Base-by-base conservation (phyloP, 202 grass and related monocot genomes). In the Saccharum hybrid region DNA sequence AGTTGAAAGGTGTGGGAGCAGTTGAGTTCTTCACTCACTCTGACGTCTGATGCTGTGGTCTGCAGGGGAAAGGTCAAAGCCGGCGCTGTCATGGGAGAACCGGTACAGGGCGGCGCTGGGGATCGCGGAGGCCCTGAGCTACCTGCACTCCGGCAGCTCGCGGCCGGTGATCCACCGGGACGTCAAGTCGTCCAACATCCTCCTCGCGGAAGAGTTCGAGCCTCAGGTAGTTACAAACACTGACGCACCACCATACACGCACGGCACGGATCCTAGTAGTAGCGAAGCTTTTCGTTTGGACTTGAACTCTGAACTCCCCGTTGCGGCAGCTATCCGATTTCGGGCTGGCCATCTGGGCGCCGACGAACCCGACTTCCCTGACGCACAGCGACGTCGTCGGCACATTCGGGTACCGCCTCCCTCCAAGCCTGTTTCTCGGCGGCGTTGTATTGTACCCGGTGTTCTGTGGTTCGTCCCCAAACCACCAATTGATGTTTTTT, bases 181-280 rank as follows among this genome's bases (percentile, higher is more conserved):
- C 70, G 83, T 99, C 84, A 99, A 99, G 75, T 99, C 96, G 69
- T 96, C 96, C 38, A 99, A 99, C 84, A 94, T 99, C 82, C 97
- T 99, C 42, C 91, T 99, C 86, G 83, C 86, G 0, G 84, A 96
- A 26, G 91, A 92, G 5, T 88, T 89, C 38, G 82, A 94, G 72
- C 90, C 93, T 57, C 93, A 90, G 96, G 96, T 97, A 72, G n/a
- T 21, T 54, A 38, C 4, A 0, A 36, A 42, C 45, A 38, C 23
- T 26, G 48, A 51, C 14, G 46, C 46, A 49, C 13, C 46, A 49
- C 13, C 46, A 2, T 15, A 30, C 9, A 61, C 21, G 21, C 57
- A 26, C 15, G 13, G 11, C 26, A 8, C 4, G 34, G 7, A 31
- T 18, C 22, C 6, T 21, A 51, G 21, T 63, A 10, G 60, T 63